phyloP scores from a whole-genome alignment of 2,329 filamentous ascomycete species.

The Epichloe hybrida region DNA sequence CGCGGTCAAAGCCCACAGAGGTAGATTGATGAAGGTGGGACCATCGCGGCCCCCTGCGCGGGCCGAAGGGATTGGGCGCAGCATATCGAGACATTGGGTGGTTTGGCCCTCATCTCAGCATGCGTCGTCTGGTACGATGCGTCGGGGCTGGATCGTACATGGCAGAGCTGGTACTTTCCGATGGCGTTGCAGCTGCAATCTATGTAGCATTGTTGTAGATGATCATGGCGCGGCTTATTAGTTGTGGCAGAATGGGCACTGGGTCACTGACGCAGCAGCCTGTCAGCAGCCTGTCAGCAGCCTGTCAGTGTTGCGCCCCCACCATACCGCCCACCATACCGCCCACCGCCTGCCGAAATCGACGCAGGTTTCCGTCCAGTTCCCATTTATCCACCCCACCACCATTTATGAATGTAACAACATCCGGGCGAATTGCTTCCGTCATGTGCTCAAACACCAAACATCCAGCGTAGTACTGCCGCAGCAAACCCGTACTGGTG shows the following conservation, averaged over 20 bases:
- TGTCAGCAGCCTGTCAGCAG: too few relatives aligned
- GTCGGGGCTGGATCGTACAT: constrained; percentile 3
- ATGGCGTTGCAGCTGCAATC: background rate
- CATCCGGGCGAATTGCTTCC: too few relatives aligned
- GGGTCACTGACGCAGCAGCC: background rate
- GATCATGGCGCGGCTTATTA: background rate
- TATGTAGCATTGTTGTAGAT: background rate
- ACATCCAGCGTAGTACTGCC: too few relatives aligned
- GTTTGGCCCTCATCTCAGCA: constrained; percentile 9
- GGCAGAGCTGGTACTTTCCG: constrained; percentile 2
- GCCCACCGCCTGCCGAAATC: background rate
- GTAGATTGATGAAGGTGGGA: constrained; percentile 41
- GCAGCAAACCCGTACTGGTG: too few relatives aligned
- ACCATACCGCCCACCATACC: too few relatives aligned
- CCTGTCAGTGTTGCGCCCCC: background rate
- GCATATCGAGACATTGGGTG: constrained; percentile 29
- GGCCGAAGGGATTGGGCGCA: constrained; percentile 23
- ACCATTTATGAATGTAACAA: too few relatives aligned
- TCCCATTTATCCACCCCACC: background rate
- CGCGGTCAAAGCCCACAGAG: constrained; percentile 31
- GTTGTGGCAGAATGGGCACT: background rate
- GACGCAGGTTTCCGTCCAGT: background rate
- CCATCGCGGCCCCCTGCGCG: constrained; percentile 36
- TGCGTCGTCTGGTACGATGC: background rate
- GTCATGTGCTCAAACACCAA: too few relatives aligned